phyloP scores from a whole-genome alignment of 2,329 filamentous ascomycete species.

The Alternaria sp. region DNA sequence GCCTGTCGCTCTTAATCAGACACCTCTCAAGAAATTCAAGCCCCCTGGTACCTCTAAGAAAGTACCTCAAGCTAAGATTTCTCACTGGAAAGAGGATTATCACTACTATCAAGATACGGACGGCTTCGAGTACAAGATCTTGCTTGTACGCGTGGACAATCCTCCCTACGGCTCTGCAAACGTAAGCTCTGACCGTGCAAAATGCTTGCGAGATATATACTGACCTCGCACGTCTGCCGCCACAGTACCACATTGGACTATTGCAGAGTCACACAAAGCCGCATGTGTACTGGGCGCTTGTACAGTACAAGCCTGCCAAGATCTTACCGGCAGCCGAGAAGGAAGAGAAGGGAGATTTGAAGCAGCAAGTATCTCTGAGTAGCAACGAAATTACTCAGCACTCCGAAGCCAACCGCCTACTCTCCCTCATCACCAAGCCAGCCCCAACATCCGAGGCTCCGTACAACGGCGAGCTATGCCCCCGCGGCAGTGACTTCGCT shows the following conservation, averaged over 20 bases:
- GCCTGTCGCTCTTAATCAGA: background rate
- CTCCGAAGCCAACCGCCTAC: constrained; percentile 18
- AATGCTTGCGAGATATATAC: background rate
- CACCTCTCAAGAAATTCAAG: background rate
- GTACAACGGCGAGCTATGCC: constrained; percentile 35
- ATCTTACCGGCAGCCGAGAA: background rate
- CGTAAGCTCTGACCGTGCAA: background rate
- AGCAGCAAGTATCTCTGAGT: background rate
- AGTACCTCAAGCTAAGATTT: constrained; percentile 19
- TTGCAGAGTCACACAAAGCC: constrained; percentile 43
- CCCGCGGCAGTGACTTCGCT: constrained; percentile 37
- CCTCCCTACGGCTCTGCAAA: constrained; percentile 62
- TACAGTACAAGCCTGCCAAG: constrained; percentile 31
- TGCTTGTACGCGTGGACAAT: constrained; percentile 62
- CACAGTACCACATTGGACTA: constrained; percentile 46
- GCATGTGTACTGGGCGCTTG: constrained; percentile 39
- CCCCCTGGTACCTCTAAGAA: background rate
- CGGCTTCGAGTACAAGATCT: constrained; percentile 69
- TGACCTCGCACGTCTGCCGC: background rate
- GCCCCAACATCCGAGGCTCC: constrained; percentile 4
- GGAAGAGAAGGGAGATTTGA: background rate
- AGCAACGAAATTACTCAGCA: background rate
- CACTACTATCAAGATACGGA: constrained; percentile 69
- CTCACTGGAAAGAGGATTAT: constrained; percentile 56
- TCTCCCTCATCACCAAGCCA: constrained; percentile 15